Percentiles rank a stretch among this genome's conserved stretches.
Conservation (phyloP, 148 eudicot species). For the Drosera capensis region DNA sequence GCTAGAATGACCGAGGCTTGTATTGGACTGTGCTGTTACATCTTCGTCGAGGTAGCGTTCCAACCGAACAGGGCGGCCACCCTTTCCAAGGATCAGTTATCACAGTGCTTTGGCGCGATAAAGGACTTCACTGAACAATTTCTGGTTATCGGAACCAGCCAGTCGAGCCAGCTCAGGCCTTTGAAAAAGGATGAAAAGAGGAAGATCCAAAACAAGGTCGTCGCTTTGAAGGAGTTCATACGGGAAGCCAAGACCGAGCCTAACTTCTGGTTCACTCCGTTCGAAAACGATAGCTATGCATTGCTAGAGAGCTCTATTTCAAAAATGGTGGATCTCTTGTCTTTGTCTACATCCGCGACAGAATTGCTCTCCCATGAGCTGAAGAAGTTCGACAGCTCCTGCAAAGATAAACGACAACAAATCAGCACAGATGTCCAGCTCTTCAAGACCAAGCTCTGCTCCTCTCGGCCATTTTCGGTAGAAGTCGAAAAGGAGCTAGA, state of each 20-base stretch:
- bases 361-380: slow-evolving; percentile 11
- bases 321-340: slow-evolving; percentile 21
- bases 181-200: slow-evolving; percentile 15
- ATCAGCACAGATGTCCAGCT: slow-evolving; percentile 17
- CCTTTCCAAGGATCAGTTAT: slow-evolving; percentile 21
- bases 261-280: slow-evolving; percentile 42
- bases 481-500: neutral
- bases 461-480: too few species aligned
- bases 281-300: slow-evolving; percentile 18
- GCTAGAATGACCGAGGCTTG: slow-evolving; percentile 35
- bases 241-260: slow-evolving; percentile 39
- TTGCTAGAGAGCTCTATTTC: slow-evolving; percentile 14
- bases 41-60: slow-evolving; percentile 26
- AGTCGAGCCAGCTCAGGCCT: slow-evolving; percentile 1
- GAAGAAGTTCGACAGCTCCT: slow-evolving; percentile 3
- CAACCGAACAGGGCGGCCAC: slow-evolving; percentile 32
- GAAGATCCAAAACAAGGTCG: slow-evolving; percentile 12
- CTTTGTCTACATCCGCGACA: slow-evolving; percentile 11
- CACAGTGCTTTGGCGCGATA: slow-evolving; percentile 12
- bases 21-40: slow-evolving; percentile 31
- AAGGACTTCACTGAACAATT: slow-evolving; percentile 14
- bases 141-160: slow-evolving; percentile 3
- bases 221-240: slow-evolving; percentile 14
- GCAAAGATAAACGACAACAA: slow-evolving; percentile 22
- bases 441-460: slow-evolving; percentile 10